Percentiles rank a stretch among this genome's conserved stretches.
These are phyloP conservation scores for Coelastrella sp. DNA, from an alignment of 139 green algal species.

Conservation along the genomic window DNA sequence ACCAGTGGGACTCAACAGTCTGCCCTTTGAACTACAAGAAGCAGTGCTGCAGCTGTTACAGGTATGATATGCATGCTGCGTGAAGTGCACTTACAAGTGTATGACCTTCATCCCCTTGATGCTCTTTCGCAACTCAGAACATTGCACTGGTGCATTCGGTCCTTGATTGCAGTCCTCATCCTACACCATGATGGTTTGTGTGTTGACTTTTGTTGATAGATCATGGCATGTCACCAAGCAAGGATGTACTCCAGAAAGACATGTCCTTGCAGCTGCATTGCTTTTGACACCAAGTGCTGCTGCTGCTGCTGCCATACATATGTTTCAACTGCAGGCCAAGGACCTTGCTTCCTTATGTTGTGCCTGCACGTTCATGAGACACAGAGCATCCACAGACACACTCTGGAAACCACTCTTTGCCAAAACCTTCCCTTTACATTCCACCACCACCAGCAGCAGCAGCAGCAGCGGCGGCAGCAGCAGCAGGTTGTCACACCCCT, in stretches of 20 bases:
- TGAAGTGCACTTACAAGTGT: not conserved
- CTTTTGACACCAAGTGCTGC: not conserved
- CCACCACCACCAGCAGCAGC: not conserved
- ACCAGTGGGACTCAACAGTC: no score
- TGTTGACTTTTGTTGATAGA: no score
- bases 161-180: no score
- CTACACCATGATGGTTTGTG: no score
- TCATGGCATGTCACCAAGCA: not conserved
- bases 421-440: slow-evolving; percentile 52
- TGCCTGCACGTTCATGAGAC: no score
- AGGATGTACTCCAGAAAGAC: not conserved
- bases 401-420: slow-evolving; percentile 63
- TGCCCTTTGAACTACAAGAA: slow-evolving; percentile 53
- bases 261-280: not conserved
- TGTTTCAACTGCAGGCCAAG: slow-evolving; percentile 45
- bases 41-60: slow-evolving; percentile 49
- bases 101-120: not conserved
- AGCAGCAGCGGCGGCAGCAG: not conserved
- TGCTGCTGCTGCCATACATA: not conserved
- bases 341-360: slow-evolving; percentile 52
- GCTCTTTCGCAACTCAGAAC: no score
- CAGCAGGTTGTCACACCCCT: not conserved
- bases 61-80: not conserved
- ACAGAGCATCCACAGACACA: no score
- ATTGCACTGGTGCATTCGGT: no score